Evolutionary conservation across 371 early-diverging fungal genomes (phyloP).

Genomic region (Lichtheimia corymbifera): DNA sequence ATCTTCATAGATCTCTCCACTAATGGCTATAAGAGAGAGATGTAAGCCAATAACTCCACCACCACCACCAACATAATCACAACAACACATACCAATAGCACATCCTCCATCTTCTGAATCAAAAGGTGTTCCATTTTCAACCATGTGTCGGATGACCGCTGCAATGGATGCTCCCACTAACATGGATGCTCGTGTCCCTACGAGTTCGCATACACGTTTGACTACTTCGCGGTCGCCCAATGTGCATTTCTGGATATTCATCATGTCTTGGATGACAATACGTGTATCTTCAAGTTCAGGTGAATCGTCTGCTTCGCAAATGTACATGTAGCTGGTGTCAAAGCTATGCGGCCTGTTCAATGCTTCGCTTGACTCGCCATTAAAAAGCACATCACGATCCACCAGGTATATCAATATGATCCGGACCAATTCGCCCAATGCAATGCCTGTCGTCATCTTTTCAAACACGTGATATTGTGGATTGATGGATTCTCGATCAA

Average conservation of each 20-base stretch:
- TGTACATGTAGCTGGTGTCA: slow-evolving; percentile 77
- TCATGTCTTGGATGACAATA: slow-evolving; percentile 62
- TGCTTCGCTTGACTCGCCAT: slow-evolving; percentile 62
- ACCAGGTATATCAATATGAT: slow-evolving; percentile 77
- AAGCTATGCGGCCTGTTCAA: slow-evolving; percentile 71
- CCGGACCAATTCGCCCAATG: slow-evolving; percentile 88
- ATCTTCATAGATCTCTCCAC: slow-evolving; percentile 84
- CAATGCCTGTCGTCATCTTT: slow-evolving; percentile 96
- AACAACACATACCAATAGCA: slow-evolving; percentile 66
- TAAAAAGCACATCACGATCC: slow-evolving; percentile 75
- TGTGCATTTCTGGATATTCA: slow-evolving; percentile 49
- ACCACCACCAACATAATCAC: no score
- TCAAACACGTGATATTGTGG: slow-evolving; percentile 86
- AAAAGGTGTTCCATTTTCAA: slow-evolving; percentile 36
- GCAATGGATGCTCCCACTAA: slow-evolving; percentile 70
- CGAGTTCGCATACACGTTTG: slow-evolving; percentile 65
- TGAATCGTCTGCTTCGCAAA: slow-evolving; percentile 50
- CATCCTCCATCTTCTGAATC: slow-evolving; percentile 54
- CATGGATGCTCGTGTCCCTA: slow-evolving; percentile 70
- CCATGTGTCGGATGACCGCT: slow-evolving; percentile 60
- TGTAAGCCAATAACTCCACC: no score
- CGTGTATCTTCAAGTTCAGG: slow-evolving; percentile 60
- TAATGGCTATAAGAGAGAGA: slow-evolving; percentile 49
- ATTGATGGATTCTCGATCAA: slow-evolving; percentile 78
- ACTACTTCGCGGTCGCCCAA: slow-evolving; percentile 68